Conservation (phyloP, 371 early-diverging fungal species). For the Nematocida parisii region DNA sequence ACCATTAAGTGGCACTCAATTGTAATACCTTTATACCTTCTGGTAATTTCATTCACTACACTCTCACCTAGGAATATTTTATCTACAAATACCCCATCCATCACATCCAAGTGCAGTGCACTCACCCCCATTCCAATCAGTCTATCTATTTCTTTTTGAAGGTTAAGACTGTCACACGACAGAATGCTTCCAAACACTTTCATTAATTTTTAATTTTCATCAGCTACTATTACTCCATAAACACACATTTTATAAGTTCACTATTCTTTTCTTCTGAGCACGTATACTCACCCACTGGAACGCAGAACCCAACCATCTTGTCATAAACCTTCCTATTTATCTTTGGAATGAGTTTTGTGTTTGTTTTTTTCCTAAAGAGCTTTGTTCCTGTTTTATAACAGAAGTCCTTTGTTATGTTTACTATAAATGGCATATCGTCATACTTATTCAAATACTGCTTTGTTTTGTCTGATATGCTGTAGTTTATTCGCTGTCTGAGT, state of each 20-base stretch:
- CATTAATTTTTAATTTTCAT: neutral
- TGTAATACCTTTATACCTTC: slow-evolving; percentile 51
- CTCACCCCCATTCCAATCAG: slow-evolving; percentile 49
- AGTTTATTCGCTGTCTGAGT: slow-evolving; percentile 43
- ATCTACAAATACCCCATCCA: slow-evolving; percentile 64
- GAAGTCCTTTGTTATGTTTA: slow-evolving; percentile 36
- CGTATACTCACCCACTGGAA: neutral
- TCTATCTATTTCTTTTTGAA: slow-evolving; percentile 53
- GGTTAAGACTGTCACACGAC: slow-evolving; percentile 19
- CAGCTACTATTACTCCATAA: neutral
- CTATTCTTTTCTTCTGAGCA: slow-evolving; percentile 51
- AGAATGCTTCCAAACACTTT: slow-evolving; percentile 46
- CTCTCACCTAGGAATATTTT: slow-evolving; percentile 66
- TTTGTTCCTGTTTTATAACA: slow-evolving; percentile 53
- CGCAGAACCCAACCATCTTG: slow-evolving; percentile 39
- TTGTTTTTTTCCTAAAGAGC: neutral
- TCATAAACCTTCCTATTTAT: slow-evolving; percentile 9
- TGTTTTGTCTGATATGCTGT: slow-evolving; percentile 31
- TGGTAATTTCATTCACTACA: slow-evolving; percentile 61
- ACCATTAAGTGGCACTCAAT: slow-evolving; percentile 69
- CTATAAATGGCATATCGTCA: slow-evolving; percentile 37
- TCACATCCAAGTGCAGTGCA: slow-evolving; percentile 65
- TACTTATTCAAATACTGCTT: slow-evolving; percentile 27
- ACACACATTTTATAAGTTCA: slow-evolving; percentile 32
- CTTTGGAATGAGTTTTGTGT: neutral